A percentile compares a stretch with the other conserved stretches of the same genome.
Conservation (phyloP, 2,329 filamentous ascomycete genomes). For the Rutstroemia sp. region DNA sequence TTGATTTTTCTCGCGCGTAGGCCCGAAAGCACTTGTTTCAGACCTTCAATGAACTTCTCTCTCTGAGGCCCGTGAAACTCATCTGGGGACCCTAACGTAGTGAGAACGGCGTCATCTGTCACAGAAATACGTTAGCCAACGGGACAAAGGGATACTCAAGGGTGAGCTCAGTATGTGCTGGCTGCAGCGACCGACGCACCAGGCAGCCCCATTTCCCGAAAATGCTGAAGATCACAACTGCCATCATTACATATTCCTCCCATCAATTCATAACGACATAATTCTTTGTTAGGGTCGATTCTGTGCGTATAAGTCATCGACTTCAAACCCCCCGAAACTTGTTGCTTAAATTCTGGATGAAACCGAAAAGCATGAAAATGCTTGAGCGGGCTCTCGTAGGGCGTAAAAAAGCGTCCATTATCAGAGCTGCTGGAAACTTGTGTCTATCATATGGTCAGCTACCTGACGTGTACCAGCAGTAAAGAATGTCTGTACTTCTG, state of each 20-base stretch:
- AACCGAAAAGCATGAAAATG: slow-evolving; percentile 86
- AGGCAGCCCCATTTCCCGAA: slow-evolving; percentile 61
- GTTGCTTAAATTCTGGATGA: slow-evolving; percentile 66
- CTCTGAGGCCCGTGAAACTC: slow-evolving; percentile 55
- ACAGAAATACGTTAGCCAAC: slow-evolving; percentile 31
- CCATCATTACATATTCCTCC: slow-evolving; percentile 65
- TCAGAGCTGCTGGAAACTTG: slow-evolving; percentile 1
- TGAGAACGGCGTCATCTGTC: slow-evolving; percentile 65
- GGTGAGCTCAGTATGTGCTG: slow-evolving; percentile 17
- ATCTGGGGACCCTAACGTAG: slow-evolving; percentile 61
- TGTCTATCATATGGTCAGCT: slow-evolving; percentile 22
- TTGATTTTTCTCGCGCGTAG: slow-evolving; percentile 52
- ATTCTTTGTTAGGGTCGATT: slow-evolving; percentile 65
- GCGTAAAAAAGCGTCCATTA: slow-evolving; percentile 32
- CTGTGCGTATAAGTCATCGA: slow-evolving; percentile 92
- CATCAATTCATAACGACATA: slow-evolving; percentile 71
- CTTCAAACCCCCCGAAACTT: slow-evolving; percentile 68
- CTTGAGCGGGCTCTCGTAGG: slow-evolving; percentile 78
- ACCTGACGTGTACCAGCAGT: slow-evolving; percentile 10
- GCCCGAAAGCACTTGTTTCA: slow-evolving; percentile 52
- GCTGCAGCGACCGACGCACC: slow-evolving; percentile 53
- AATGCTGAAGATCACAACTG: slow-evolving; percentile 74
- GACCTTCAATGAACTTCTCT: slow-evolving; percentile 52
- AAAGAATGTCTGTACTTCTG: slow-evolving; percentile 20
- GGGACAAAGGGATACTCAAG: slow-evolving; percentile 27